Evolutionary conservation across 78 protist genomes (phyloP).

Genomic region (Dictyostelium purpureum): DNA sequence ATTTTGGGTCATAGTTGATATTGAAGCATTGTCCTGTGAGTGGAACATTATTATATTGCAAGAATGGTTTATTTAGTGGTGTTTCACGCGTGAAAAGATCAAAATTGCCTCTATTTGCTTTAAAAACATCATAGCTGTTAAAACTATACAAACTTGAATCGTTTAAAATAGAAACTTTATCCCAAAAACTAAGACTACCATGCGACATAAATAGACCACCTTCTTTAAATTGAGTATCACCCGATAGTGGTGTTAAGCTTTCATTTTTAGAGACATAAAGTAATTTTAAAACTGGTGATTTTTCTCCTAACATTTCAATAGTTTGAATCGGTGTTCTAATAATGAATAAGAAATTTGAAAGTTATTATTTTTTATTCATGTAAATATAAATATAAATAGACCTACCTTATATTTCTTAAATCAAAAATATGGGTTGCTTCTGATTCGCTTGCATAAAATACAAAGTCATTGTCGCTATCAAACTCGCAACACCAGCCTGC

Average conservation of each 20-base stretch:
- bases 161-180: background rate
- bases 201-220: conserved; percentile 4
- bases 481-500: conserved; percentile 47
- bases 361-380: no score
- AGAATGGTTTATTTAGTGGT: background rate
- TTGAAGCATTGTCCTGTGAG: conserved; percentile 1
- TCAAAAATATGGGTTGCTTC: conserved; percentile 10
- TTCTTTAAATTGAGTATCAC: background rate
- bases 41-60: background rate
- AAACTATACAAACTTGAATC: background rate
- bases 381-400: no score
- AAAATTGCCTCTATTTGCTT: no score
- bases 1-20: background rate
- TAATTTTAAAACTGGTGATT: background rate
- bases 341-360: no score
- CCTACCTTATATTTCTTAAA: conserved; percentile 7
- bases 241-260: background rate
- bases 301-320: background rate
- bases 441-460: conserved; percentile 13
- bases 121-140: no score
- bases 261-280: background rate
- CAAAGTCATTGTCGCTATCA: background rate
- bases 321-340: background rate
- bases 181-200: background rate
- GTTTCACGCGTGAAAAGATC: no score